Percentiles rank a stretch among this genome's conserved stretches.
Conservation (phyloP, 306 rosid species). For the Erythrophleum fordii region DNA sequence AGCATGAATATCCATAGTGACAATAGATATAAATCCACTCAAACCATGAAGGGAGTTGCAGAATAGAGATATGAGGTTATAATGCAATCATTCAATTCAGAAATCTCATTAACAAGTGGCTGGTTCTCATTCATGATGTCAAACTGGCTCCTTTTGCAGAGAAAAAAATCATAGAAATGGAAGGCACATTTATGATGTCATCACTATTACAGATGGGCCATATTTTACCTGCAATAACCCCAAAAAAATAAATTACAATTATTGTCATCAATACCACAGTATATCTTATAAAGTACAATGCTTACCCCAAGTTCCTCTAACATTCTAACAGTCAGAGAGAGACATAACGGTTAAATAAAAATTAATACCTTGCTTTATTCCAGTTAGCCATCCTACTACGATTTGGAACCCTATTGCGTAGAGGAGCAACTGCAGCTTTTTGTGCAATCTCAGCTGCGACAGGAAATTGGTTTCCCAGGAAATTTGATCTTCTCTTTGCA, state of each 20-base stretch:
- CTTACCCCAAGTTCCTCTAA: neutral
- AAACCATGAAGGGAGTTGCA: conserved; percentile 44
- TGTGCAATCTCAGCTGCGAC: conserved; percentile 66
- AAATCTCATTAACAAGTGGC: conserved; percentile 55
- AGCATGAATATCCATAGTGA: conserved; percentile 40
- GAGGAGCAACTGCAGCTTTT: conserved; percentile 77
- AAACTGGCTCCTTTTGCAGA: conserved; percentile 57
- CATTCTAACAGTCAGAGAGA: neutral
- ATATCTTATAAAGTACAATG: conserved; percentile 8
- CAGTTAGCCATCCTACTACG: conserved; percentile 61
- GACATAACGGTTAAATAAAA: conserved; percentile 5
- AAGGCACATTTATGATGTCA: conserved; percentile 61
- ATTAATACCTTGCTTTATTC: conserved; percentile 80
- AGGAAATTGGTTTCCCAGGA: conserved; percentile 80
- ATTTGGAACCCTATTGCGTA: conserved; percentile 53
- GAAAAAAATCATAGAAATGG: conserved; percentile 44
- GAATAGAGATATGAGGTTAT: conserved; percentile 38
- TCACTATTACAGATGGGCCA: conserved; percentile 56
- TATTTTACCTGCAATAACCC: conserved; percentile 71
- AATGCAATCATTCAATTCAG: conserved; percentile 61
- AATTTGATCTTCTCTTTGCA: conserved; percentile 84
- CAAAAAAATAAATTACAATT: conserved; percentile 8
- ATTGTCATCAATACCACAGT: neutral
- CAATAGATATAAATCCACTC: conserved; percentile 42
- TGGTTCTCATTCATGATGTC: conserved; percentile 57